phyloP scores from a whole-genome alignment of 139 green algal species.

The Chlamydomonas sp. region DNA sequence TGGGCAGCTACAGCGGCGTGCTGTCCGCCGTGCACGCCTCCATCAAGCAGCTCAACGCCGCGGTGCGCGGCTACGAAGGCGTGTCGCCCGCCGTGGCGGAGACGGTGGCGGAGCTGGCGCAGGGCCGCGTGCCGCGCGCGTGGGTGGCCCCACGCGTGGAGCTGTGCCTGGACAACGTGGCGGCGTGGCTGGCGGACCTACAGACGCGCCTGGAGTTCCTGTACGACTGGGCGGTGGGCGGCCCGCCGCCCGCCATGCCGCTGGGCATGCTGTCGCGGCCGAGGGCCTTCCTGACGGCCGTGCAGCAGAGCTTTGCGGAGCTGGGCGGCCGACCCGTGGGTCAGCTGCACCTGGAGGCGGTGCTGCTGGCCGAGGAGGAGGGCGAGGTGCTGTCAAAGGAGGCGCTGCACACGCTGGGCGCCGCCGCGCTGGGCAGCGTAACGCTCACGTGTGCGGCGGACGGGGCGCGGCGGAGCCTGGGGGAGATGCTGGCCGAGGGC shows the following conservation, averaged over 20 bases:
- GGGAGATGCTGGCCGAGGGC: constrained; percentile 22
- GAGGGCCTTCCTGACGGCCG: constrained; percentile 45
- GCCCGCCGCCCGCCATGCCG: constrained; percentile 40
- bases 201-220: constrained; percentile 45
- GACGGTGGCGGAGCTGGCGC: constrained; percentile 33
- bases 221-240: constrained; percentile 53
- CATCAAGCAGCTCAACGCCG: constrained; percentile 31
- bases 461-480: not conserved
- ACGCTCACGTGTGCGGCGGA: not conserved
- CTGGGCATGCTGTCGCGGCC: constrained; percentile 52
- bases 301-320: constrained; percentile 53
- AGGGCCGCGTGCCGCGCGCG: constrained; percentile 28
- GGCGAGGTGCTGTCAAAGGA: not conserved
- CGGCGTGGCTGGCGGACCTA: constrained; percentile 46
- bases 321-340: constrained; percentile 38
- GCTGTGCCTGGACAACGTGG: constrained; percentile 31
- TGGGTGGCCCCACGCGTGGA: constrained; percentile 32
- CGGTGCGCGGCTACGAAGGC: constrained; percentile 43
- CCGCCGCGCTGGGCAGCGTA: not conserved
- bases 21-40: constrained; percentile 34
- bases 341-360: constrained; percentile 18
- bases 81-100: not conserved
- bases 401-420: not conserved
- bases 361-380: constrained; percentile 36
- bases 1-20: constrained; percentile 28